Evolutionary conservation across 371 early-diverging fungal genomes (phyloP).

Genomic region (Haplosporangium sp.): DNA sequence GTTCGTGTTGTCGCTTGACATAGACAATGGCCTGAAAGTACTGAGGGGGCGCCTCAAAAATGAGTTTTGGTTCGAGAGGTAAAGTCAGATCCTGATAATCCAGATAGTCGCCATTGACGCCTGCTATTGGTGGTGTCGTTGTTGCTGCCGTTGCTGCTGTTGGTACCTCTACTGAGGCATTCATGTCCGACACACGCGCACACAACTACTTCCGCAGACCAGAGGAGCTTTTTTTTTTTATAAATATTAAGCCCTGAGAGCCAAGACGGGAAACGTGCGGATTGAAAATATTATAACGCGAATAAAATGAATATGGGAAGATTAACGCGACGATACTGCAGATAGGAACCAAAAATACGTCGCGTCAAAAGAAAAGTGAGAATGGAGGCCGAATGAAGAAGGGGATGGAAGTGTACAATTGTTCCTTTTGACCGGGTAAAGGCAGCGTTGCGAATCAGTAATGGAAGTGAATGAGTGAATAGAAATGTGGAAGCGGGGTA

Average conservation of each 20-base stretch:
- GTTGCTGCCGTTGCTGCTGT: background rate
- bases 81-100: slow-evolving; percentile 50
- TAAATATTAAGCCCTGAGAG: no score
- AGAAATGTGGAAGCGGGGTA: background rate
- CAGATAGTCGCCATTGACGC: slow-evolving; percentile 25
- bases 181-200: slow-evolving; percentile 17
- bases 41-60: slow-evolving; percentile 52
- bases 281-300: background rate
- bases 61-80: slow-evolving; percentile 43
- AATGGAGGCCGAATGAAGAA: background rate
- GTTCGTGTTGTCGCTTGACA: slow-evolving; percentile 51
- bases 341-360: no score
- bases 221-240: no score
- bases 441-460: background rate
- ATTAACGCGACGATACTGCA: no score
- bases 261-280: background rate
- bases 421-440: background rate
- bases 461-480: background rate
- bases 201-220: background rate
- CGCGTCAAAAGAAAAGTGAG: no score
- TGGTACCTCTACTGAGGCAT: background rate
- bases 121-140: slow-evolving; percentile 7
- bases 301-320: background rate
- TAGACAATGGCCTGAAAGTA: slow-evolving; percentile 44
- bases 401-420: background rate